Conservation (phyloP, 345 rosid genomes). For the Ceriops decandra region DNA sequence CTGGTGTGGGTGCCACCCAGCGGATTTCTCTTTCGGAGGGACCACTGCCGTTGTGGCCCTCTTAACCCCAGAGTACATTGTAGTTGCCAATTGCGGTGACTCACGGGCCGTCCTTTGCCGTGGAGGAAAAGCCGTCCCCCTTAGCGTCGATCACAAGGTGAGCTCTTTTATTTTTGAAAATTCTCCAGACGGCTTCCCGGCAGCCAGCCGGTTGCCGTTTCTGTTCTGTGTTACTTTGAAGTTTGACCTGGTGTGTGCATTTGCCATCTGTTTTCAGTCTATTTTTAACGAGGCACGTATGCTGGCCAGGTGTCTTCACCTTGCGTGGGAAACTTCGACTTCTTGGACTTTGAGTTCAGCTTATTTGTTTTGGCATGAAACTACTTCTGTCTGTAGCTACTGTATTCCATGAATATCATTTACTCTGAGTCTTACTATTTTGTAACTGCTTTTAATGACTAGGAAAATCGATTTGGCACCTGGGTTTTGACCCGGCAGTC, state of each 20-base stretch:
- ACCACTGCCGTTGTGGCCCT: conserved; percentile 54
- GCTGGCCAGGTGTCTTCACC: too few species aligned
- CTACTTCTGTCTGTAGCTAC: neutral
- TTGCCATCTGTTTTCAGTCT: conserved; percentile 5
- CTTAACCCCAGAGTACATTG: conserved; percentile 32
- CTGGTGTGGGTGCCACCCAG: conserved; percentile 35
- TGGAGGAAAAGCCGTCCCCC: conserved; percentile 42
- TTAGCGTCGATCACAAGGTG: conserved; percentile 59
- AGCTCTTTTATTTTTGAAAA: neutral
- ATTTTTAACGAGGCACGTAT: neutral
- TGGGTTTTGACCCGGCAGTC: too few species aligned
- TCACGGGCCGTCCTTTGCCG: conserved; percentile 68
- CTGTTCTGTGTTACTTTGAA: neutral
- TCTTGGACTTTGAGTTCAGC: neutral
- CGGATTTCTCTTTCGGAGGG: conserved; percentile 42
- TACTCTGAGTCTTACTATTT: too few species aligned
- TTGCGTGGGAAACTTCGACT: neutral
- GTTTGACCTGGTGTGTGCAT: neutral
- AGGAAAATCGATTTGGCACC: too few species aligned
- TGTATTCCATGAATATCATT: too few species aligned
- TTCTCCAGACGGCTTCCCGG: too few species aligned
- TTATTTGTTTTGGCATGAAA: neutral
- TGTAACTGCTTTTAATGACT: too few species aligned
- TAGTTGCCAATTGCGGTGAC: conserved; percentile 63
- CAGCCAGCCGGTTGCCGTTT: too few species aligned